Percentiles rank a stretch among this genome's conserved stretches.
Conservation (phyloP, 164 flowering plant species). For the Echeveria elegans region DNA sequence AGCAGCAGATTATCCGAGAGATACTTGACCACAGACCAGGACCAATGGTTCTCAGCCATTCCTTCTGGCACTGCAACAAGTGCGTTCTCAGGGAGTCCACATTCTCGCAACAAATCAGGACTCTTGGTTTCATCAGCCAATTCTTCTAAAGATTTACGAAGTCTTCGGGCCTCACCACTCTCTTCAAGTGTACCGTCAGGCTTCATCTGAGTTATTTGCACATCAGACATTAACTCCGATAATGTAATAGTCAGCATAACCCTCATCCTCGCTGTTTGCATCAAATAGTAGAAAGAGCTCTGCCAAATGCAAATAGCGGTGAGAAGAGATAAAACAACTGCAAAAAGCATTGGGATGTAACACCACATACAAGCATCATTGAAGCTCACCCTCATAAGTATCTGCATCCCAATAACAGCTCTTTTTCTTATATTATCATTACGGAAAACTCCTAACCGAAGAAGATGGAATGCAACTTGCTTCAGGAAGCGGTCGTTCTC, state of each 20-base stretch:
- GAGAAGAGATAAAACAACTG: neutral
- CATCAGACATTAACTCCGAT: constrained; percentile 97
- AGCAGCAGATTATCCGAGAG: constrained; percentile 72
- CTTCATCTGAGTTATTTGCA: constrained; percentile 94
- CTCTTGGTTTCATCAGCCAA: constrained; percentile 77
- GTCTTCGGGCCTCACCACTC: constrained; percentile 89
- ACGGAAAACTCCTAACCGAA: constrained; percentile 86
- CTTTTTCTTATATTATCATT: constrained; percentile 81
- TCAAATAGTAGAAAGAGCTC: constrained; percentile 85
- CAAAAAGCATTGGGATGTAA: neutral
- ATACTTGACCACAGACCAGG: constrained; percentile 81
- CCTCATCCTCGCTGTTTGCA: constrained; percentile 83
- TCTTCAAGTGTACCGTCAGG: constrained; percentile 92
- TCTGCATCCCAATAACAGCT: constrained; percentile 87
- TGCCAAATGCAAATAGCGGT: constrained; percentile 27
- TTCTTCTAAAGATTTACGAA: constrained; percentile 75
- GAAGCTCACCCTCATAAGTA: constrained; percentile 74
- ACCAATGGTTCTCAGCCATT: constrained; percentile 60
- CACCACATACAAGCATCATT: neutral
- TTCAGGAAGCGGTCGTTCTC: constrained; percentile 97
- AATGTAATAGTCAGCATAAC: constrained; percentile 92
- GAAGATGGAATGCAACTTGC: constrained; percentile 94
- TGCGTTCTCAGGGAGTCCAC: constrained; percentile 66
- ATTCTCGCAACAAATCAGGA: constrained; percentile 37
- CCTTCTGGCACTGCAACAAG: constrained; percentile 48